Conservation (phyloP, 176 grass and related monocot genomes). For the Aegilops speltoides region DNA sequence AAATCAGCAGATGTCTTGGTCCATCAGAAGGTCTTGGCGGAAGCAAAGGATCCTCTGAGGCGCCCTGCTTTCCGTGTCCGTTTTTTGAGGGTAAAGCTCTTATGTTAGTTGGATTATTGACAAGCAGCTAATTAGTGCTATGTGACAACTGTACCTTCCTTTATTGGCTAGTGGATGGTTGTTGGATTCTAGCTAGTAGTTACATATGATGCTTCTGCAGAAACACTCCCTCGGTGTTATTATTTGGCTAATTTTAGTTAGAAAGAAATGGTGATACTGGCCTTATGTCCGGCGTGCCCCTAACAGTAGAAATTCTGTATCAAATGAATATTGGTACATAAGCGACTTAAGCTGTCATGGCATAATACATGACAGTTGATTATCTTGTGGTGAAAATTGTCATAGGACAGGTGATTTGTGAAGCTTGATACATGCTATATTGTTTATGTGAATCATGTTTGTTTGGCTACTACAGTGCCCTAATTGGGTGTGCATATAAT, state of each 20-base stretch:
- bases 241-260: background rate
- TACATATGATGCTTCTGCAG: background rate
- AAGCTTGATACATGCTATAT: background rate
- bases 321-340: constrained; percentile 19
- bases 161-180: constrained; percentile 23
- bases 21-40: constrained; percentile 67
- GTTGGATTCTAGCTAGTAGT: background rate
- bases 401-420: background rate
- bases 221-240: background rate
- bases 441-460: constrained; percentile 15
- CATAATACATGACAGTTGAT: background rate
- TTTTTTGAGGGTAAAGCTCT: constrained; percentile 71
- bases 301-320: background rate
- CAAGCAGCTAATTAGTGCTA: constrained; percentile 17
- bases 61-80: constrained; percentile 68
- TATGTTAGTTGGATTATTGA: constrained; percentile 25
- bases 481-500: no score
- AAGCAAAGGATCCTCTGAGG: constrained; percentile 77
- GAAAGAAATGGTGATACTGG: background rate
- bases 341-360: background rate
- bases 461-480: background rate
- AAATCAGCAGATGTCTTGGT: constrained; percentile 69
- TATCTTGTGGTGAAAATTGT: constrained; percentile 1
- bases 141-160: constrained; percentile 1
- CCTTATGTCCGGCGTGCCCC: background rate